These are phyloP conservation scores for Fistulina hepatica DNA, from an alignment of 1,284 basidiomycete species.

Conservation along the genomic window DNA sequence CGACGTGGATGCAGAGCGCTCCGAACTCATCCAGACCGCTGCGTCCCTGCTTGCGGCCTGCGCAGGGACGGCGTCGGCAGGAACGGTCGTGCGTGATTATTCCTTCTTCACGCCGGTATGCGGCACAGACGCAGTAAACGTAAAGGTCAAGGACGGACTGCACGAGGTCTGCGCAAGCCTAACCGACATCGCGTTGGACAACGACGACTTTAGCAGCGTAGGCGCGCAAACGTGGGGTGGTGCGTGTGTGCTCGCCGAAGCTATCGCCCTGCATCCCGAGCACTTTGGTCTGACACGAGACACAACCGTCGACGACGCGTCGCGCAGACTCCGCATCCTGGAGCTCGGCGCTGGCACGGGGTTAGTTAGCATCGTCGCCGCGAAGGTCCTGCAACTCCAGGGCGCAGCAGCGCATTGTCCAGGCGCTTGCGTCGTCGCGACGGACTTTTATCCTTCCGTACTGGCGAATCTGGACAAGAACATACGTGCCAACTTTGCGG, in stretches of 20 bases:
- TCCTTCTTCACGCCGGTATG: slow-evolving; percentile 23
- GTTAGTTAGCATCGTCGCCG: slow-evolving; percentile 61
- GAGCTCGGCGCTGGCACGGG: slow-evolving; percentile 88
- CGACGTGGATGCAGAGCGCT: slow-evolving; percentile 11
- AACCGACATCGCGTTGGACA: slow-evolving; percentile 65
- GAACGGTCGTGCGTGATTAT: slow-evolving; percentile 29
- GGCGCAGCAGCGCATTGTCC: too few species aligned
- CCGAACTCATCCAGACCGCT: slow-evolving; percentile 34
- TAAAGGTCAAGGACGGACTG: background rate
- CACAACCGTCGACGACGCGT: too few species aligned
- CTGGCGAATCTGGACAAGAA: slow-evolving; percentile 66
- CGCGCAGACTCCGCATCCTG: slow-evolving; percentile 40
- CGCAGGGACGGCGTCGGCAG: slow-evolving; percentile 47
- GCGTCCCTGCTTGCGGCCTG: slow-evolving; percentile 56
- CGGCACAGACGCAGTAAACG: background rate
- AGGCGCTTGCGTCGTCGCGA: slow-evolving; percentile 48
- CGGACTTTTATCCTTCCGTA: slow-evolving; percentile 71
- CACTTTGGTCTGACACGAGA: slow-evolving; percentile 41
- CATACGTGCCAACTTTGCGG: slow-evolving; percentile 47
- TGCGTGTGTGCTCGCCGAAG: slow-evolving; percentile 72
- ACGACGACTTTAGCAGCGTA: slow-evolving; percentile 64
- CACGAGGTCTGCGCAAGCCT: too few species aligned
- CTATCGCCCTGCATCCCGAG: slow-evolving; percentile 52
- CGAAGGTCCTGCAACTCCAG: slow-evolving; percentile 32
- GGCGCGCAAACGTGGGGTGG: slow-evolving; percentile 91